Percentiles rank a stretch among this genome's conserved stretches.
These are phyloP conservation scores for Sphagnum tenellum DNA, from an alignment of 225 moss, liverwort and hornwort genomes.

Conservation along the genomic window DNA sequence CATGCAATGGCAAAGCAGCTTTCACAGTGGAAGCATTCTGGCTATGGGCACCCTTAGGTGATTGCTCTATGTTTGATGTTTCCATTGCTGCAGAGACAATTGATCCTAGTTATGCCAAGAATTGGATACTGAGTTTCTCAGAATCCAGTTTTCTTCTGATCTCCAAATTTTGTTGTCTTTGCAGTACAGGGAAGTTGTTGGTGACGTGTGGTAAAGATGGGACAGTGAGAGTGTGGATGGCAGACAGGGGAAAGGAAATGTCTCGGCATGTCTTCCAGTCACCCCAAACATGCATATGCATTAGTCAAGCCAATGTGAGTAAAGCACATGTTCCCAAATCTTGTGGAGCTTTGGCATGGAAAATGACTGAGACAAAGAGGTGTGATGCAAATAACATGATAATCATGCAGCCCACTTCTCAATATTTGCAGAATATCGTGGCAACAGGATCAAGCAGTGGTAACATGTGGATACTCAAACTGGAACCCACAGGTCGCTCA, in stretches of 20 bases:
- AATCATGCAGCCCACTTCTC: not conserved
- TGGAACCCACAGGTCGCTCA: conserved; percentile 40
- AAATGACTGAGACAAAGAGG: too few species aligned
- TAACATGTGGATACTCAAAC: conserved; percentile 34
- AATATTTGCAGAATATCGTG: conserved; percentile 32
- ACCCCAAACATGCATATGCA: conserved; percentile 57
- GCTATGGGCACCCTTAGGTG: conserved; percentile 61
- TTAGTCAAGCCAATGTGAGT: conserved; percentile 47
- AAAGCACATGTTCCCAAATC: too few species aligned
- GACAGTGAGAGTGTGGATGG: conserved; percentile 60
- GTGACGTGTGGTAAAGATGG: conserved; percentile 77
- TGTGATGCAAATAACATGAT: too few species aligned
- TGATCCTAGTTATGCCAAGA: too few species aligned
- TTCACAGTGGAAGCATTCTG: conserved; percentile 63
- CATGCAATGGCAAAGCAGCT: conserved; percentile 45
- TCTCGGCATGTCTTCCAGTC: conserved; percentile 49
- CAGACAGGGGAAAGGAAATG: conserved; percentile 64
- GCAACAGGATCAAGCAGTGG: conserved; percentile 55
- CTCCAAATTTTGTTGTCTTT: not conserved
- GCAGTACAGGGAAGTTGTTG: conserved; percentile 58
- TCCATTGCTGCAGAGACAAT: too few species aligned
- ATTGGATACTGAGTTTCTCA: too few species aligned
- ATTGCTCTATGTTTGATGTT: conserved; percentile 3
- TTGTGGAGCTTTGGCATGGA: too few species aligned
- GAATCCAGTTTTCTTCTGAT: too few species aligned